Evolutionary conservation across 768 basidiomycete genomes (phyloP), one percentile per base, ranked within the genome.

Genomic region (Candolleomyces efflorescens): DNA sequence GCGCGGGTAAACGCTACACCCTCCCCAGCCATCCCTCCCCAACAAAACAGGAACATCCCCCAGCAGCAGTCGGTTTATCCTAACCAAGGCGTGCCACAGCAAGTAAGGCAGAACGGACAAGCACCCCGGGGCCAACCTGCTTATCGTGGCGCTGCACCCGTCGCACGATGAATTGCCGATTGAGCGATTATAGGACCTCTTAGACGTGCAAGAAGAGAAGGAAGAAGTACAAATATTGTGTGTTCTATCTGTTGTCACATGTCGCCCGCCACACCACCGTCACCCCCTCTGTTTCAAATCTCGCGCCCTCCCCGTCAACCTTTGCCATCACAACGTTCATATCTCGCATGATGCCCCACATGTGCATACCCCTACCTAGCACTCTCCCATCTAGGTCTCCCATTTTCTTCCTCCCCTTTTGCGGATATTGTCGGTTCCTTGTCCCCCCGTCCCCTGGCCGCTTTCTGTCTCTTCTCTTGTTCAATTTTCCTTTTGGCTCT

Each of bases 101-200:
- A 69, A 55, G 62, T 60, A 20, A 62, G 66, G 44, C 63, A 62
- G 27, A 62, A 63, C 53, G 62, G 62, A 20, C 73, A 73, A 59
- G 64, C 58, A 47, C 62, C 60, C 17, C 53, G 68, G 37, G 71
- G 65, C 9, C 70, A 71, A 43, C 69, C 65, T 6, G 66, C 65
- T 18, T 76, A 77, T 54, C 75, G 78, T 67, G 60, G 60, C 12
- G 60, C 57, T 36, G 56, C 56, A 23, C 62, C 75, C 54, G 74
- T 71, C 39, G 68, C 63, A 38, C 69, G 76, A 62, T 75, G 71
- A 78, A 38, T 13, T 22, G 49, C 38, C 20, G 24, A 7, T 36
- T 6, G 23, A 43, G 55, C 27, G 10, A 38, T 27, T 17, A 5
- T 13, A 32, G 18, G 56, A 38, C 20, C 32, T 5, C 5, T 5